Conservation (phyloP, 768 basidiomycete genomes). For the Boletus speciosus region DNA sequence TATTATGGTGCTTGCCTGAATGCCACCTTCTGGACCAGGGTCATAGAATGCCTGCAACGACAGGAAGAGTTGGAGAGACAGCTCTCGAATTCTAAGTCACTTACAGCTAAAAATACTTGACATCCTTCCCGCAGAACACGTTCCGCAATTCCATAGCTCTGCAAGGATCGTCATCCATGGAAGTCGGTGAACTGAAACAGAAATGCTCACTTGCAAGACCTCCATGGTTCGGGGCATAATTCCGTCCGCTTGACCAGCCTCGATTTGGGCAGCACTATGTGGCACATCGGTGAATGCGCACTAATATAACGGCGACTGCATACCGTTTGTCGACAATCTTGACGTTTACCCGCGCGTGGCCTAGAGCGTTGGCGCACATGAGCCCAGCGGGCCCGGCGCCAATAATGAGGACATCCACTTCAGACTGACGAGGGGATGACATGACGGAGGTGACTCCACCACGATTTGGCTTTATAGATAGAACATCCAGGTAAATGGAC, state of each 20-base stretch:
- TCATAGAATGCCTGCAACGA: constrained; percentile 67
- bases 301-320: background rate
- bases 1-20: constrained; percentile 41
- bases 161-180: background rate
- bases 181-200: background rate
- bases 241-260: constrained; percentile 29
- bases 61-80: background rate
- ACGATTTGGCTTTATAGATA: constrained; percentile 2
- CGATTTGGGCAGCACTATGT: constrained; percentile 15
- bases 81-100: constrained; percentile 16
- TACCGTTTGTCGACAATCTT: constrained; percentile 41
- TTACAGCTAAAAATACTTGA: constrained; percentile 64
- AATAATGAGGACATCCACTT: constrained; percentile 41
- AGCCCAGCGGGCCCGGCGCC: constrained; percentile 43
- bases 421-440: constrained; percentile 18
- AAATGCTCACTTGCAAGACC: constrained; percentile 40
- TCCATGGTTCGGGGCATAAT: constrained; percentile 33
- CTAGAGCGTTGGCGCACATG: constrained; percentile 42
- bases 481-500: background rate
- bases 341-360: constrained; percentile 35
- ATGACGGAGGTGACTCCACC: constrained; percentile 1
- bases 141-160: constrained; percentile 77
- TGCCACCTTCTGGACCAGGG: constrained; percentile 56
- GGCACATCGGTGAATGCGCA: background rate
- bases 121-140: constrained; percentile 57